A percentile compares a stretch with the other conserved stretches of the same genome.
Conservation (phyloP, 2,329 filamentous ascomycete genomes). For the Pestalotiopsis sp. region DNA sequence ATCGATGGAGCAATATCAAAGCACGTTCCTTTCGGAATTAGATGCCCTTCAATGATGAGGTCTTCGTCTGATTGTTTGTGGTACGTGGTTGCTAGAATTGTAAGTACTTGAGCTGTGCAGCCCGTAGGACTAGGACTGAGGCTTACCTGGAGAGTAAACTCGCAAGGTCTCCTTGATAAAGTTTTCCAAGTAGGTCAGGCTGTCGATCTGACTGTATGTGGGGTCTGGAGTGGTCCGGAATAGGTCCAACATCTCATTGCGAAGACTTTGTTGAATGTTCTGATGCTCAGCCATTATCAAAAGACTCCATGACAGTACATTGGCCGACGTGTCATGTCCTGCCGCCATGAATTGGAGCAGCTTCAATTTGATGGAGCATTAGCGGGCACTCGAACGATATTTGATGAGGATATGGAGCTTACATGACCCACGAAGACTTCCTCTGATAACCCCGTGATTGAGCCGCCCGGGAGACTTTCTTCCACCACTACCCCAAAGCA, state of each 20-base stretch:
- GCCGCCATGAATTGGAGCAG: slow-evolving; percentile 19
- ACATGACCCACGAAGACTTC: slow-evolving; percentile 17
- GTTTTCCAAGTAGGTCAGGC: slow-evolving; percentile 37
- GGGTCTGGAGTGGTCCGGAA: slow-evolving; percentile 2
- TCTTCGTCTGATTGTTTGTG: slow-evolving; percentile 35
- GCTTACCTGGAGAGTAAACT: slow-evolving; percentile 32
- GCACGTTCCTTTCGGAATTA: slow-evolving; percentile 39
- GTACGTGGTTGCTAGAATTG: slow-evolving; percentile 23
- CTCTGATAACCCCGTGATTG: slow-evolving; percentile 18
- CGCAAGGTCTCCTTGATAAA: slow-evolving; percentile 43
- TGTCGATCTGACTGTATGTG: slow-evolving; percentile 26
- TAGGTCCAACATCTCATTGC: neutral
- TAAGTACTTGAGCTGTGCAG: slow-evolving; percentile 4
- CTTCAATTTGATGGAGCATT: neutral
- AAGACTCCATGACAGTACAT: slow-evolving; percentile 19
- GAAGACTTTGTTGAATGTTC: slow-evolving; percentile 16
- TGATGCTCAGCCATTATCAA: slow-evolving; percentile 16
- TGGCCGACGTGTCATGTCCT: slow-evolving; percentile 22
- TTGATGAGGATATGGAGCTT: neutral
- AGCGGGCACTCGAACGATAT: neutral
- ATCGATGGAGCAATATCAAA: slow-evolving; percentile 39
- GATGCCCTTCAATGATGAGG: slow-evolving; percentile 33
- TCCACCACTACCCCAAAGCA: slow-evolving; percentile 2
- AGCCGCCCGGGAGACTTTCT: slow-evolving; percentile 18
- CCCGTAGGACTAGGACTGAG: neutral